Conservation (phyloP, 2,329 filamentous ascomycete species). For the Penicillium aurantiogriseum region DNA sequence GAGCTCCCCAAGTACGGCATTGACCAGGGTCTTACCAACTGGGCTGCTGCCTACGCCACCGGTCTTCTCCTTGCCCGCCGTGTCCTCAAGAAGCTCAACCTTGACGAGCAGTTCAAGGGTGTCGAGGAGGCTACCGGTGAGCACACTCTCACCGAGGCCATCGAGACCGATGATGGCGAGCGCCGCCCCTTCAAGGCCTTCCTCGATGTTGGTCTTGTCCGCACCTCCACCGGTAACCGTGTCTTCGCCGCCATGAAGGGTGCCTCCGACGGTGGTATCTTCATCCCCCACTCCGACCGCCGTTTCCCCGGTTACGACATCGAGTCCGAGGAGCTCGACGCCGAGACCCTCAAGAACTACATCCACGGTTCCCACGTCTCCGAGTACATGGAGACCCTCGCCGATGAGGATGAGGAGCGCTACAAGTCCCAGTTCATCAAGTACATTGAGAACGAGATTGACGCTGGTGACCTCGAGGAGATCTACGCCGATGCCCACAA, state of each 20-base stretch:
- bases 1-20: conserved; percentile 98
- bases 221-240: conserved; percentile 97
- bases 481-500: conserved; percentile 92
- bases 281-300: conserved; percentile 98
- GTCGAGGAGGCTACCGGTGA: conserved; percentile 97
- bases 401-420: conserved; percentile 99
- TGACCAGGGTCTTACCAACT: conserved; percentile 99
- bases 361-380: conserved; percentile 98
- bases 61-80: conserved; percentile 97
- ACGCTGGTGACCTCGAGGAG: conserved; percentile 96
- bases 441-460: conserved; percentile 95
- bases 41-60: conserved; percentile 94
- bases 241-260: conserved; percentile 99
- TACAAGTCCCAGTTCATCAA: conserved; percentile 97
- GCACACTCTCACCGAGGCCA: conserved; percentile 91
- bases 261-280: conserved; percentile 95
- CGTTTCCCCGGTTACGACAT: conserved; percentile 99
- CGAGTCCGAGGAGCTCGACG: conserved; percentile 95
- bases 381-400: conserved; percentile 99
- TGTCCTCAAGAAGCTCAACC: conserved; percentile 92
- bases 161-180: conserved; percentile 78
- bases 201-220: conserved; percentile 95
- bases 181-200: conserved; percentile 99
- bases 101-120: conserved; percentile 89
- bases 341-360: conserved; percentile 97